Percentiles rank a stretch among this genome's conserved stretches.
phyloP scores from a whole-genome alignment of 108 stramenopile genomes.

The Cyclotella sp. region DNA sequence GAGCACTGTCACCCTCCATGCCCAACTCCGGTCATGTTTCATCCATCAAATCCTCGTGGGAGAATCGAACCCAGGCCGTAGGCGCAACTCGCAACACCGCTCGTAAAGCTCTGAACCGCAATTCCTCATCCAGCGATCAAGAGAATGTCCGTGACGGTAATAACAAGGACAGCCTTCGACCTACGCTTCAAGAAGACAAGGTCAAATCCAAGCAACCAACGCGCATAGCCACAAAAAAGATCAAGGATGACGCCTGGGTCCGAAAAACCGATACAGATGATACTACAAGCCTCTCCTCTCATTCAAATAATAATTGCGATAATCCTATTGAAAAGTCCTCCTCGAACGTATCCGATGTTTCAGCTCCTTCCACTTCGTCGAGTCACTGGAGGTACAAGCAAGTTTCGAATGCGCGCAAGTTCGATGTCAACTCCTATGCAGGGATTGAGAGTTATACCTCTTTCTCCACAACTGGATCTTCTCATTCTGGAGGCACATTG shows the following conservation, averaged over 20 bases:
- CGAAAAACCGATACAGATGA: conserved; percentile 10
- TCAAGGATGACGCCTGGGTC: conserved; percentile 1
- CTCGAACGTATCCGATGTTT: conserved; percentile 4
- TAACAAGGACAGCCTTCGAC: background rate
- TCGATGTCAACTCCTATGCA: background rate
- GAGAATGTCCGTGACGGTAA: conserved; percentile 8
- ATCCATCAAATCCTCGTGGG: conserved; percentile 25
- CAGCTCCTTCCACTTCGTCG: conserved; percentile 3
- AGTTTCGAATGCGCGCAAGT: background rate
- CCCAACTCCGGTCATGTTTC: conserved; percentile 17
- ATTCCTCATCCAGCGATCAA: background rate
- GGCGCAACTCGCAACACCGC: background rate
- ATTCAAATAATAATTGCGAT: conserved; percentile 1
- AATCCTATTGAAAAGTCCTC: background rate
- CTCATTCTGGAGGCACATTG: conserved; percentile 1
- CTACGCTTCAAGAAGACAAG: background rate
- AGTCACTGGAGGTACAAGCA: conserved; percentile 6
- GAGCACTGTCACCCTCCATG: conserved; percentile 16
- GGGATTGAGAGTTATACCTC: background rate
- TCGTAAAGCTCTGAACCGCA: background rate
- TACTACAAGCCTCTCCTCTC: conserved; percentile 16
- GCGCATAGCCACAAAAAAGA: background rate
- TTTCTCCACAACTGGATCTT: background rate
- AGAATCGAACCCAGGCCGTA: background rate
- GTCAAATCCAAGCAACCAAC: background rate